Evolutionary conservation across 208 protist genomes (phyloP).

Genomic region (Crithidia mellificae): DNA sequence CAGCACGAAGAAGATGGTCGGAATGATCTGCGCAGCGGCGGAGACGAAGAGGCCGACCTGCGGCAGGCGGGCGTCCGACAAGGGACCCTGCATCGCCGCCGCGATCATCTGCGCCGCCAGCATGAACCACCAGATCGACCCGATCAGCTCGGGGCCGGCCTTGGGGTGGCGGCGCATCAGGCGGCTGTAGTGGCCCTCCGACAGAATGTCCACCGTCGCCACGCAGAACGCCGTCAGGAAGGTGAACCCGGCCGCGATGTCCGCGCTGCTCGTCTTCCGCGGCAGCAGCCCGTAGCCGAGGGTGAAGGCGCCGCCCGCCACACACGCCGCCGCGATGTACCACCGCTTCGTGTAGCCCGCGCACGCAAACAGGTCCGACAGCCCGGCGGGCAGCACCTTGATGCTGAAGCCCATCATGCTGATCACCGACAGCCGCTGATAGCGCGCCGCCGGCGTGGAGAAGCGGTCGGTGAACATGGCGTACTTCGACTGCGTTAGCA

Average conservation of each 20-base stretch:
- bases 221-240: slow-evolving; percentile 53
- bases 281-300: slow-evolving; percentile 51
- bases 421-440: slow-evolving; percentile 50
- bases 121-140: slow-evolving; percentile 69
- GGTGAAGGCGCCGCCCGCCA: slow-evolving; percentile 40
- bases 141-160: slow-evolving; percentile 49
- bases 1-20: slow-evolving; percentile 45
- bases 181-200: slow-evolving; percentile 70
- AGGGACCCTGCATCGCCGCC: slow-evolving; percentile 43
- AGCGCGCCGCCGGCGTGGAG: slow-evolving; percentile 31
- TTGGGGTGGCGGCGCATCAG: slow-evolving; percentile 49
- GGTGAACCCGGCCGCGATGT: slow-evolving; percentile 41
- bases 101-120: slow-evolving; percentile 46
- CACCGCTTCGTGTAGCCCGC: slow-evolving; percentile 71
- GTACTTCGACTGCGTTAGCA: slow-evolving; percentile 35
- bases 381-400: slow-evolving; percentile 52
- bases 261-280: slow-evolving; percentile 29
- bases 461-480: slow-evolving; percentile 56
- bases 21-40: slow-evolving; percentile 50
- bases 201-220: slow-evolving; percentile 69
- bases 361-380: slow-evolving; percentile 56
- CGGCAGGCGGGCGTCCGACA: slow-evolving; percentile 39
- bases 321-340: slow-evolving; percentile 47
- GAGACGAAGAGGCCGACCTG: slow-evolving; percentile 48
- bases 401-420: slow-evolving; percentile 51